phyloP scores from a whole-genome alignment of 225 moss, liverwort and hornwort species.

The Pseudisothecium myosuroides region DNA sequence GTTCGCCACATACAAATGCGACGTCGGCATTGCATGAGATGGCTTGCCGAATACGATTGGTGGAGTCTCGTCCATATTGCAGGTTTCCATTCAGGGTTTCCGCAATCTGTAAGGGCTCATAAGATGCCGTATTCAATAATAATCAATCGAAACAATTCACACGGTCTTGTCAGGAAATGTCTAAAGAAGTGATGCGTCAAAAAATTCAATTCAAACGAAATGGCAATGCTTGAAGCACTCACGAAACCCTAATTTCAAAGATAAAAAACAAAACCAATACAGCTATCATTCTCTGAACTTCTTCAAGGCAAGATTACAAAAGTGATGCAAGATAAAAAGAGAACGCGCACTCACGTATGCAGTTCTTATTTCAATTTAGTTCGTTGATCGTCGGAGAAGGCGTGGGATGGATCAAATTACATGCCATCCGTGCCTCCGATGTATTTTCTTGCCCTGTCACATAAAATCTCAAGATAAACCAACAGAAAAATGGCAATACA shows the following conservation, averaged over 20 bases:
- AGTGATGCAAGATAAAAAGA: neutral
- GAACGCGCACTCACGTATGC: neutral
- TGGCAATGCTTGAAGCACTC: neutral
- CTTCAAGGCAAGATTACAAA: neutral
- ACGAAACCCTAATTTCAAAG: neutral
- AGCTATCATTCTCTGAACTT: neutral
- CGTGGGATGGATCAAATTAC: neutral
- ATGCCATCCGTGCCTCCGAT: neutral
- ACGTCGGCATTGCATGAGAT: conserved; percentile 23
- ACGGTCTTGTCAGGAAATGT: neutral
- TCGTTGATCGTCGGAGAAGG: neutral
- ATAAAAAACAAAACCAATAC: neutral
- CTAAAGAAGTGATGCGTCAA: neutral
- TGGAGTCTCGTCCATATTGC: neutral
- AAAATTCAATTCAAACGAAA: neutral
- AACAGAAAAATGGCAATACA: neutral
- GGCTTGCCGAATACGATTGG: conserved; percentile 48
- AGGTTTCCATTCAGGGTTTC: neutral
- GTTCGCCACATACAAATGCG: conserved; percentile 88
- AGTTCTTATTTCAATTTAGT: neutral
- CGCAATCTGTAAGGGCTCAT: neutral
- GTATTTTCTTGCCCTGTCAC: neutral
- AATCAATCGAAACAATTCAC: neutral
- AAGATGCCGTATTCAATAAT: neutral
- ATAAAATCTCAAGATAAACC: neutral